Percentiles rank a stretch among this genome's conserved stretches.
Evolutionary conservation across 352 stramenopile genomes (phyloP).

Genomic region (Globisporangium polare): DNA sequence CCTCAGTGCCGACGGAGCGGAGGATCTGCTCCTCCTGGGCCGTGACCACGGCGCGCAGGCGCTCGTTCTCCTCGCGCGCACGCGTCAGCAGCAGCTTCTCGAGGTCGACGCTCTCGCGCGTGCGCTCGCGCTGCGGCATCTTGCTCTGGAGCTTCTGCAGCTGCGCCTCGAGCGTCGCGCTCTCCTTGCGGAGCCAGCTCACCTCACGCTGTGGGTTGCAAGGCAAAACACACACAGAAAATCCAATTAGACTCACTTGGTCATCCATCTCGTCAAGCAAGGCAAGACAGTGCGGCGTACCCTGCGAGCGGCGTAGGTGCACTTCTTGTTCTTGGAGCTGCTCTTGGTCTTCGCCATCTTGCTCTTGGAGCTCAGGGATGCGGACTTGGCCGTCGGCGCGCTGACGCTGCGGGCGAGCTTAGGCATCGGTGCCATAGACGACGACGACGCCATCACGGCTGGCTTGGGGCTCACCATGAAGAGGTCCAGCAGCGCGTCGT

Average conservation of each 20-base stretch:
- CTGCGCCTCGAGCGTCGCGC: slow-evolving; percentile 29
- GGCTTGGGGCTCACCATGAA: slow-evolving; percentile 7
- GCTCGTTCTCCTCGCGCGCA: slow-evolving; percentile 38
- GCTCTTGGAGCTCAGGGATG: background rate
- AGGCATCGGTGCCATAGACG: background rate
- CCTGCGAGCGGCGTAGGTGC: slow-evolving; percentile 53
- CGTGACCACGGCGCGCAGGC: slow-evolving; percentile 34
- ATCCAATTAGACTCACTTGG: slow-evolving; percentile 10
- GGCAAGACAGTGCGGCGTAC: slow-evolving; percentile 14
- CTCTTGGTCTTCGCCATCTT: slow-evolving; percentile 26
- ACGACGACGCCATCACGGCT: background rate
- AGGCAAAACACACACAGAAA: slow-evolving; percentile 1
- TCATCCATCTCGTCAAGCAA: background rate
- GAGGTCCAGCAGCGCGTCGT: slow-evolving; percentile 9
- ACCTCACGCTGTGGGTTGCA: slow-evolving; percentile 36
- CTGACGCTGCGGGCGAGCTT: background rate
- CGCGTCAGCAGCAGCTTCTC: slow-evolving; percentile 29
- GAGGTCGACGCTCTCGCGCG: slow-evolving; percentile 17
- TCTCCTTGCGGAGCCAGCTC: slow-evolving; percentile 32
- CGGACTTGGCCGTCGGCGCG: background rate
- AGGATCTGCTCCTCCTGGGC: slow-evolving; percentile 42
- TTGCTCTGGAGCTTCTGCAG: slow-evolving; percentile 27
- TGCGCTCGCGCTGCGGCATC: slow-evolving; percentile 12
- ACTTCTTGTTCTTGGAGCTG: slow-evolving; percentile 45
- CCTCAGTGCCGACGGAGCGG: slow-evolving; percentile 17